Conservation (phyloP, 495 filamentous ascomycete species). For the Aspergillus nanangensis region DNA sequence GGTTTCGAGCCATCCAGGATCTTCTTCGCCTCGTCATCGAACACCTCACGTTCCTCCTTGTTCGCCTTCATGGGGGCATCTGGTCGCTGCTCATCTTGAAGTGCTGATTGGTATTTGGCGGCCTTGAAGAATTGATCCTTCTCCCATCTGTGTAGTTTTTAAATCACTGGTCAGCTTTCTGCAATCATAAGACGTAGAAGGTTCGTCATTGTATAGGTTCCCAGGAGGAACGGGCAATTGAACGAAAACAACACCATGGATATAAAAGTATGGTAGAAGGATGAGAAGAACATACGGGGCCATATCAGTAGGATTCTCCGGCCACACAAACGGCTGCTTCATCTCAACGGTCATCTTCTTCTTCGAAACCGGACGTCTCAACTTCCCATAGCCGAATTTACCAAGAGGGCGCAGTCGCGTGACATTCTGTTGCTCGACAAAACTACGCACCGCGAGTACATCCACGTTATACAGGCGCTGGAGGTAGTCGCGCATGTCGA, state of each 20-base stretch:
- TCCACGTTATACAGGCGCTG: slow-evolving; percentile 67
- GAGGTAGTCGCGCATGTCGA: slow-evolving; percentile 88
- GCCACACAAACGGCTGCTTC: slow-evolving; percentile 79
- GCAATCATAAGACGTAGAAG: too few species aligned
- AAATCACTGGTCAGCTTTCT: not conserved
- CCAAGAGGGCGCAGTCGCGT: slow-evolving; percentile 33
- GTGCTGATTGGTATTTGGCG: slow-evolving; percentile 24
- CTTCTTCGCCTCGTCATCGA: slow-evolving; percentile 53
- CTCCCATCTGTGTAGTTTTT: slow-evolving; percentile 45
- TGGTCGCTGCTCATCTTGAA: slow-evolving; percentile 19
- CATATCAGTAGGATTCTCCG: slow-evolving; percentile 55
- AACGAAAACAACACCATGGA: not conserved
- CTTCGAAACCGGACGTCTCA: slow-evolving; percentile 57
- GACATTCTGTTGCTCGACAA: slow-evolving; percentile 65
- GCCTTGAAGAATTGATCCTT: slow-evolving; percentile 36
- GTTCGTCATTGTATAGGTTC: not conserved
- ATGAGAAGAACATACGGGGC: slow-evolving; percentile 42
- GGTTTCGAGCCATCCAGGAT: slow-evolving; percentile 39
- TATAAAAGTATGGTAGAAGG: not conserved
- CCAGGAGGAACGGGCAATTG: not conserved
- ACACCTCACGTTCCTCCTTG: slow-evolving; percentile 21
- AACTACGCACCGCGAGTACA: slow-evolving; percentile 68
- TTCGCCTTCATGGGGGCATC: slow-evolving; percentile 28
- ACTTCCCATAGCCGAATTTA: slow-evolving; percentile 33
- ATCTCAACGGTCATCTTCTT: slow-evolving; percentile 94